Evolutionary conservation across 1,139 yeast genomes (phyloP).

Genomic region (Taphrina wiesneri): DNA sequence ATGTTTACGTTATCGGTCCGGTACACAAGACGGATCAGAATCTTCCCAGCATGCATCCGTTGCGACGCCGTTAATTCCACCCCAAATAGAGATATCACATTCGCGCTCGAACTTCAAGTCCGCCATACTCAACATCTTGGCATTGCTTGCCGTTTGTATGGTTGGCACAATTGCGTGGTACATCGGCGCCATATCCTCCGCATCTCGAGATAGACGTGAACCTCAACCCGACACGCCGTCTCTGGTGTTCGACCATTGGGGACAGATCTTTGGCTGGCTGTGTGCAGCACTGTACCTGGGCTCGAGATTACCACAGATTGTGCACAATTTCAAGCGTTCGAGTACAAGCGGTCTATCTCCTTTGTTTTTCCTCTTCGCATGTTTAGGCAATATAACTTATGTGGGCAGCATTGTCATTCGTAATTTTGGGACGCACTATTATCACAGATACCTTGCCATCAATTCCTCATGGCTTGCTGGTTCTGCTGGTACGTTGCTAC

Average conservation of each 20-base stretch:
- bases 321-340: conserved; percentile 65
- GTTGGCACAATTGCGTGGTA: conserved; percentile 66
- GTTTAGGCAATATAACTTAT: conserved; percentile 73
- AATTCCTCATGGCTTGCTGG: conserved; percentile 88
- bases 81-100: neutral
- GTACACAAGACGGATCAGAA: conserved; percentile 38
- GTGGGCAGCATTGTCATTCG: conserved; percentile 64
- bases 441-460: conserved; percentile 53
- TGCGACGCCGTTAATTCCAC: conserved; percentile 30
- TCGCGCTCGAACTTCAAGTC: conserved; percentile 2
- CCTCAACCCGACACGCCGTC: neutral
- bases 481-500: conserved; percentile 76
- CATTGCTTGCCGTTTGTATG: conserved; percentile 54
- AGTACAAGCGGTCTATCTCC: conserved; percentile 63
- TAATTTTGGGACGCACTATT: conserved; percentile 41
- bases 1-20: conserved; percentile 53
- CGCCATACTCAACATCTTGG: conserved; percentile 17
- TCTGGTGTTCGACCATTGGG: conserved; percentile 47
- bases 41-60: conserved; percentile 41
- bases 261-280: conserved; percentile 68
- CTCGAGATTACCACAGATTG: conserved; percentile 77
- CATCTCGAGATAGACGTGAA: conserved; percentile 41
- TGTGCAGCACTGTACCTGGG: conserved; percentile 71
- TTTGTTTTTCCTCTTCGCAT: conserved; percentile 70
- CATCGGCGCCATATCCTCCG: conserved; percentile 67